phyloP scores from a whole-genome alignment of 2,329 filamentous ascomycete genomes.

The Fusarium mundagurra region DNA sequence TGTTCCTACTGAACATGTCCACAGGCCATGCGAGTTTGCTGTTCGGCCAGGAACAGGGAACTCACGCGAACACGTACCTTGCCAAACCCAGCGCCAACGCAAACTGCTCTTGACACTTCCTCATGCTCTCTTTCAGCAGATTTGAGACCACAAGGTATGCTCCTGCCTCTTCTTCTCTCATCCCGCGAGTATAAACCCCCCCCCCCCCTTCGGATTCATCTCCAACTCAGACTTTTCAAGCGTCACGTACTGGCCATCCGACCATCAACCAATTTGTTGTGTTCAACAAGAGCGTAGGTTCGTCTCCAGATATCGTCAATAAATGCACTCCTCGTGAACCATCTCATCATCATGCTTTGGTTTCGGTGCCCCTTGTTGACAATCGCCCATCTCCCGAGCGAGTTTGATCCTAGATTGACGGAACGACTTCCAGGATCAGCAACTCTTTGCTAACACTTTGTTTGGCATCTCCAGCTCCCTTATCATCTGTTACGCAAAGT shows the following conservation, averaged over 20 bases:
- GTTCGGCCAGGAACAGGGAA: background rate
- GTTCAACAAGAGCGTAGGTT: fast-evolving
- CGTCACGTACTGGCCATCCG: background rate
- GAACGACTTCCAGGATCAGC: background rate
- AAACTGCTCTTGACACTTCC: background rate
- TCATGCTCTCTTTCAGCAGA: background rate
- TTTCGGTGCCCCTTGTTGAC: background rate
- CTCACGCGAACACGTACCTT: background rate
- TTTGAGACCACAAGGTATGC: background rate
- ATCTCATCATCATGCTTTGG: background rate
- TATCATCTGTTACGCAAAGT: background rate
- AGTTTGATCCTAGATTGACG: background rate
- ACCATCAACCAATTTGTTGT: fast-evolving
- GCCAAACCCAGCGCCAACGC: background rate
- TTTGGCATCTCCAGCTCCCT: background rate
- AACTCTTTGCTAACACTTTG: background rate
- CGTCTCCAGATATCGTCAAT: background rate
- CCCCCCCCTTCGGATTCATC: background rate
- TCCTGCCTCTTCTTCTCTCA: background rate
- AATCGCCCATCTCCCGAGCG: background rate
- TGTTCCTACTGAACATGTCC: background rate
- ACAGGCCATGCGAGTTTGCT: background rate
- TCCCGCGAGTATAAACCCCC: background rate
- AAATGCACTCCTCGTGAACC: background rate
- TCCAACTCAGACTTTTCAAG: background rate